Evolutionary conservation across 306 rosid species (phyloP).

Genomic region (Gastrolobium bilobum): DNA sequence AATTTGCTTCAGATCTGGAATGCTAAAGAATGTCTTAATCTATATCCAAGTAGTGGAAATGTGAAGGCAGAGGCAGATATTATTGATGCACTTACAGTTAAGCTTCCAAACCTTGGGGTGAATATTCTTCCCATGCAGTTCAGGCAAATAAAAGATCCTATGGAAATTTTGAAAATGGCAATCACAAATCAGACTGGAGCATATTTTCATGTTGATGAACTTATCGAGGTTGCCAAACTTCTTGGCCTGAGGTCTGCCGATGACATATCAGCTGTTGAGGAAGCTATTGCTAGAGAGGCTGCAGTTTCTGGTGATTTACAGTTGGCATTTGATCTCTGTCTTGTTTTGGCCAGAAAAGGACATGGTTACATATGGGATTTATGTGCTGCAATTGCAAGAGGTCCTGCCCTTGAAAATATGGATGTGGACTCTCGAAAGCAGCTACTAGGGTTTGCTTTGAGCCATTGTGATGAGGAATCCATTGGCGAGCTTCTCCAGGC

Average conservation of each 20-base stretch:
- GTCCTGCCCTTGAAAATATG: conserved; percentile 98
- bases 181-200: conserved; percentile 89
- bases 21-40: conserved; percentile 92
- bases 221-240: conserved; percentile 90
- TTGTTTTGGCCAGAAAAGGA: conserved; percentile 87
- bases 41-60: conserved; percentile 73
- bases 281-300: conserved; percentile 99
- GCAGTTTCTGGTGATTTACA: conserved; percentile 99
- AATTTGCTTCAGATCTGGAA: conserved; percentile 89
- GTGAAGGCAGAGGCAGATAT: conserved; percentile 86
- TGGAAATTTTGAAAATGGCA: conserved; percentile 93
- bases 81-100: conserved; percentile 84
- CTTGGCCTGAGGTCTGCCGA: conserved; percentile 86
- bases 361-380: conserved; percentile 96
- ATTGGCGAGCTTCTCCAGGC: conserved; percentile 89
- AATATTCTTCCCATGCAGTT: conserved; percentile 95
- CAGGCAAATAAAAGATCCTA: conserved; percentile 91
- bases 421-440: conserved; percentile 88
- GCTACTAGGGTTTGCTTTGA: conserved; percentile 90
- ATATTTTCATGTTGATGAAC: conserved; percentile 94
- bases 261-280: conserved; percentile 88
- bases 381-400: conserved; percentile 99
- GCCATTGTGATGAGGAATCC: conserved; percentile 95
- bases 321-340: conserved; percentile 96
- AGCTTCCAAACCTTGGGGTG: conserved; percentile 96